Base-by-base conservation (phyloP, 2,329 filamentous ascomycete species). In the Neonectria magnoliae region DNA sequence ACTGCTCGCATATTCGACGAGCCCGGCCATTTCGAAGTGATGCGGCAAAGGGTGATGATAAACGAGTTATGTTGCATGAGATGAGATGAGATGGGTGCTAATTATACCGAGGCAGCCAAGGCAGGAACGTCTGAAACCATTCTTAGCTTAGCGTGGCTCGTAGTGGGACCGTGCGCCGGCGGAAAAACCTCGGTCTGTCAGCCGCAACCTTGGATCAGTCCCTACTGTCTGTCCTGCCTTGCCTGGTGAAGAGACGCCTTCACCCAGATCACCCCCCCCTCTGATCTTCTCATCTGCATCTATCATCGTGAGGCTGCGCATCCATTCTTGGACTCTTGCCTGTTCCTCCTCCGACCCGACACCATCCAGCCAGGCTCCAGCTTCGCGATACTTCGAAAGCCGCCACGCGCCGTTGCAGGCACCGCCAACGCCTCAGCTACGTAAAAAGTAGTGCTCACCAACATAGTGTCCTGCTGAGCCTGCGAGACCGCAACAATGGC, bases 1-100 rank as follows among this genome's bases (percentile, higher is more conserved):
- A 60, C 84, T 86, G 69, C 84, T 87, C 14, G 79, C 83, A 66
- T 87, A 87, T 36, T 72, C 78, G 8, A 87, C 84, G 13, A 87
- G 79, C 1, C 79, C 83, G 48, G 79, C 79, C 82, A 84, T 74
- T 27, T 71, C 81, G 13, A 44, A 68, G 51, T 29, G 47, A 56
- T 59, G 38, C 44, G 53, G 36, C 36, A 42, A 25, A 67, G 51
- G 55, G 33, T 61, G 25, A 57, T 36, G 29, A 20, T 58, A 31
- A 60, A 27, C 51, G 52, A 33, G 38, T 18, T 57, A 42, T 42
- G 60, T 53, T 57, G 33, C 38, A 63, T 60, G 52, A 57, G 57
- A 54, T 57, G 53, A 38, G 36, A 38, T 38, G 36, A 7, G 36
- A 8, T 38, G 14, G 36, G 14, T 38, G 16, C 36, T 38, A 25